Conservation (phyloP, 805 yeast species). For the Clavispora vitiphila region DNA sequence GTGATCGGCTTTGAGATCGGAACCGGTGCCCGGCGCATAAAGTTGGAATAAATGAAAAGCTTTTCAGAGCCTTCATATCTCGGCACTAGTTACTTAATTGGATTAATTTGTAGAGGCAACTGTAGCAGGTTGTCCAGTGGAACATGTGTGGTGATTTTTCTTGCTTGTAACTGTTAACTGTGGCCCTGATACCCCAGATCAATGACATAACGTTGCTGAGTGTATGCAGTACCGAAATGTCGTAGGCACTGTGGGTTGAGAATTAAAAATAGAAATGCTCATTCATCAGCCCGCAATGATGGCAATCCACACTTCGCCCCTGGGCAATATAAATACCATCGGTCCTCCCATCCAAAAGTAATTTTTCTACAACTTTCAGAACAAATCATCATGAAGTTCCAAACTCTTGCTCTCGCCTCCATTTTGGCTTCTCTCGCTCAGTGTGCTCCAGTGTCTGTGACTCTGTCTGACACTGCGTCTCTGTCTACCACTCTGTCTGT, state of each 20-base stretch:
- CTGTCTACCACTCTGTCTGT: no score
- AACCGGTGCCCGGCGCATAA: background rate
- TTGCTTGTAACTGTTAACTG: no score
- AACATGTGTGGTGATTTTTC: no score
- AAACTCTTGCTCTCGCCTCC: slow-evolving; percentile 10
- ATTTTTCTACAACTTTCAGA: slow-evolving; percentile 3
- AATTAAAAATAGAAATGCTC: background rate
- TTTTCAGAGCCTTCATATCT: background rate
- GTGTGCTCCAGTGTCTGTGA: slow-evolving; percentile 1
- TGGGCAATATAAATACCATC: background rate
- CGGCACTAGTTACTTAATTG: no score
- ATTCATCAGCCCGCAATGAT: background rate
- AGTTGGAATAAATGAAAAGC: background rate
- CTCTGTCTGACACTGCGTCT: no score
- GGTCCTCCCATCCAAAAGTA: background rate
- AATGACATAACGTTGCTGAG: background rate
- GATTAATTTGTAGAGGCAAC: no score
- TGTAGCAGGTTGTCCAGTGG: no score
- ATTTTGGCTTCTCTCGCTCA: slow-evolving; percentile 14
- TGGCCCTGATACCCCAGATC: background rate
- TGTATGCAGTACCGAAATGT: background rate
- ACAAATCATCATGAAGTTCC: slow-evolving; percentile 6
- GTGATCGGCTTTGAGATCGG: background rate
- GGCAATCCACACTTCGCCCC: background rate
- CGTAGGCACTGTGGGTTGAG: background rate